These are phyloP conservation scores for Aspergillus olivimuriae DNA, from an alignment of 495 filamentous ascomycete species.

Conservation along the genomic window DNA sequence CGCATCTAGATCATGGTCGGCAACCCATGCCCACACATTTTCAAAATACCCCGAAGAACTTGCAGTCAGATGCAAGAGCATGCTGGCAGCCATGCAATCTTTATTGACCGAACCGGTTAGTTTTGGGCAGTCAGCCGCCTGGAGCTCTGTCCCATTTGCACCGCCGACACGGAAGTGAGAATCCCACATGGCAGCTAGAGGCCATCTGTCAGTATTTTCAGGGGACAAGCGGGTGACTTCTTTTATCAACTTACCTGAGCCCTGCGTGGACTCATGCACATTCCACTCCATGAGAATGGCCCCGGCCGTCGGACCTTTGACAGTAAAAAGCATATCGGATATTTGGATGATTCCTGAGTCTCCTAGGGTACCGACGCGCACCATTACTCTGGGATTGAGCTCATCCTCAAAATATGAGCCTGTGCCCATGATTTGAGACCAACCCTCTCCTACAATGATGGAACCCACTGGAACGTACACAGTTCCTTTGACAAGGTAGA, in stretches of 20 bases:
- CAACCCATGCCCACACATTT: conserved; percentile 56
- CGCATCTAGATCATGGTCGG: conserved; percentile 60
- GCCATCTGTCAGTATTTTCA: too few relatives aligned
- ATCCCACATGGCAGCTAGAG: not conserved
- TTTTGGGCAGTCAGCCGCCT: conserved; percentile 53
- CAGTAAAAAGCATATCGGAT: conserved; percentile 45
- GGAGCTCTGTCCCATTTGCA: conserved; percentile 35
- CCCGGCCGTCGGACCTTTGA: conserved; percentile 63
- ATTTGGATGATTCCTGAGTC: conserved; percentile 49
- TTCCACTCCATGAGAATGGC: conserved; percentile 82
- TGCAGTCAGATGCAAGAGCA: conserved; percentile 51
- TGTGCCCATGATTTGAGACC: conserved; percentile 33
- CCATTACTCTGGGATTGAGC: conserved; percentile 42
- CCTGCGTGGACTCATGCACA: conserved; percentile 50
- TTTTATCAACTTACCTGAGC: conserved; percentile 48
- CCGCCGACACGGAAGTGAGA: not conserved
- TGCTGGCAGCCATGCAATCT: conserved; percentile 48
- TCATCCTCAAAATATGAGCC: conserved; percentile 45
- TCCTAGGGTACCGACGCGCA: conserved; percentile 45
- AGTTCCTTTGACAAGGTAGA: conserved; percentile 48
- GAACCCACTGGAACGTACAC: conserved; percentile 43
- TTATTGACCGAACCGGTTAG: conserved; percentile 11
- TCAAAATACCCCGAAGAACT: conserved; percentile 45
- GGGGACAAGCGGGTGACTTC: too few relatives aligned
- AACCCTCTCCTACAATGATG: conserved; percentile 44